Evolutionary conservation across 768 basidiomycete genomes (phyloP).

Genomic region (Hygrocybe punicea): DNA sequence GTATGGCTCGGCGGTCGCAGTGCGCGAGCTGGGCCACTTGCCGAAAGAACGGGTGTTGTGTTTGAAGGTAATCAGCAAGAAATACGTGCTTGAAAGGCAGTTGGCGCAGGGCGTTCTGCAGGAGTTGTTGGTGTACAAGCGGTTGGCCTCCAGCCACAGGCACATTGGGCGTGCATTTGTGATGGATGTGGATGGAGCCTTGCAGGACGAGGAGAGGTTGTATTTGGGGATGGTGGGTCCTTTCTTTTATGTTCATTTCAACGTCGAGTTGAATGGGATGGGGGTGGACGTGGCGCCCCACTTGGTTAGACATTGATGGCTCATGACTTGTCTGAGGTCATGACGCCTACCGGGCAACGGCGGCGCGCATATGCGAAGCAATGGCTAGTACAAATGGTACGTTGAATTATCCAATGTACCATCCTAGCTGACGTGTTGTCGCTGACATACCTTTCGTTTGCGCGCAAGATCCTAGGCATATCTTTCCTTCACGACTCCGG

Average conservation of each 20-base stretch:
- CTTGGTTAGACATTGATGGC: slow-evolving; percentile 39
- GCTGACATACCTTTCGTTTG: not conserved
- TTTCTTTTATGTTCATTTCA: too few species aligned
- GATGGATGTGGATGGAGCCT: slow-evolving; percentile 37
- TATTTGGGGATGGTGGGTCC: slow-evolving; percentile 41
- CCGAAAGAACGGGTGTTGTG: slow-evolving; percentile 34
- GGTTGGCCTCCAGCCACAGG: slow-evolving; percentile 24
- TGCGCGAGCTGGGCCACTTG: slow-evolving; percentile 18
- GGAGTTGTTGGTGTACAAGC: slow-evolving; percentile 37
- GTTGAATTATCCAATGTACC: slow-evolving; percentile 1
- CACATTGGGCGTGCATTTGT: slow-evolving; percentile 32
- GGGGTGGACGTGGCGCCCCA: not conserved
- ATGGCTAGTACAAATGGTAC: slow-evolving; percentile 43
- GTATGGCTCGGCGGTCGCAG: slow-evolving; percentile 12
- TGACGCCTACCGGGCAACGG: slow-evolving; percentile 21
- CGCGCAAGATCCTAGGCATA: slow-evolving; percentile 37
- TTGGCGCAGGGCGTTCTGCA: slow-evolving; percentile 19
- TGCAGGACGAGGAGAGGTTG: slow-evolving; percentile 28
- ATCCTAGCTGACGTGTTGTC: not conserved
- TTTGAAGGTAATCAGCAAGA: slow-evolving; percentile 35
- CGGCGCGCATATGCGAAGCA: slow-evolving; percentile 28
- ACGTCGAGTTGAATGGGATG: too few species aligned
- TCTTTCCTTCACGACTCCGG: slow-evolving; percentile 52
- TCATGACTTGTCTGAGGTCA: slow-evolving; percentile 32
- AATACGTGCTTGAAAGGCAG: slow-evolving; percentile 8